Evolutionary conservation across 257 asterid genomes (phyloP), one percentile per base, ranked within the genome.

Genomic region (Scutellaria minor): DNA sequence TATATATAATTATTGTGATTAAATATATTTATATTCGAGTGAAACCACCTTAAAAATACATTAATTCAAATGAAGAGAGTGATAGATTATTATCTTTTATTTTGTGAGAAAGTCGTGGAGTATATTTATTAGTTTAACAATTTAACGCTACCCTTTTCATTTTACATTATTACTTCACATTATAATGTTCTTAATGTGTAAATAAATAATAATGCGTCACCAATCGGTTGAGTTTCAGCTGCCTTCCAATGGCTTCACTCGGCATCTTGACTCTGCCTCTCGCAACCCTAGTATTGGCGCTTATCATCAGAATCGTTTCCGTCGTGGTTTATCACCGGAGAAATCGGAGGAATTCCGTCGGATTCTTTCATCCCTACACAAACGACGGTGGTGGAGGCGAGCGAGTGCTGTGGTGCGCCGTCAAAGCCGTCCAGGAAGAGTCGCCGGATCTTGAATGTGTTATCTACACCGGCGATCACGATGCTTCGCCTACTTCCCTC

Each of bases 381-480:
- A 89, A 91, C 70, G 98, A 95, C 66, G 99, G 99, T 64, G 98
- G 99, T 51, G 98, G 98, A n/a, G 99, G 96, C 41, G 98, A 95
- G 85, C 85, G 99, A 57, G 97, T 95, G 46, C 87, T 95, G 18
- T 91, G 98, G 99, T 95, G 99, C 77, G 92, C 98, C 71, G 96
- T 95, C 37, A 92, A 90, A 81, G 97, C 97, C 55, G 80, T 95
- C 71, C 98, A 95, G 71, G 99, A 92, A 47, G 88, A 82, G 70
- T 75, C 80, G 7, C 96, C 98, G 5, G 87, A 85, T 79, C 92
- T 92, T 9, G 89, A 84, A n/a, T 92, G 97, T 74, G 81, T 85
- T 24, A 79, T 94, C 68, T 94, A 87, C 79, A 83, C 99, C 7
- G 96, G 99, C 0, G 99, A 94, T 80, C 91, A 89, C 15, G 97